These are phyloP conservation scores for Phaeoacremonium minimum DNA, from an alignment of 2,329 filamentous ascomycete genomes.

Conservation along the genomic window DNA sequence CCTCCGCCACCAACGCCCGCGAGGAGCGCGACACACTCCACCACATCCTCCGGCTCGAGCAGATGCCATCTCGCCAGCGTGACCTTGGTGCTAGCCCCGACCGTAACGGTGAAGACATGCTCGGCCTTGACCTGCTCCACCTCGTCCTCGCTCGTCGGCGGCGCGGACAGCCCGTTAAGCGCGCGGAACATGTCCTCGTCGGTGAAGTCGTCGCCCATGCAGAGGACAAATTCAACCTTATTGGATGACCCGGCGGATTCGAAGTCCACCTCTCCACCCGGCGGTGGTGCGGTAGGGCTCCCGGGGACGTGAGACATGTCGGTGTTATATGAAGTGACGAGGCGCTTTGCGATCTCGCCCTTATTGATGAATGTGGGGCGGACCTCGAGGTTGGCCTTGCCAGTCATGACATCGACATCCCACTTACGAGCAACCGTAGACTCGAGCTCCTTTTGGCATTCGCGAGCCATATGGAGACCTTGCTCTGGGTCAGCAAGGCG, in stretches of 20 bases:
- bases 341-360: conserved; percentile 83
- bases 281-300: conserved; percentile 10
- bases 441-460: conserved; percentile 80
- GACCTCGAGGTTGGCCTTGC: conserved; percentile 95
- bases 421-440: conserved; percentile 70
- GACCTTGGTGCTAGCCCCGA: conserved; percentile 87
- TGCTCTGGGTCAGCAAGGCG: conserved; percentile 84
- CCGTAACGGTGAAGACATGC: conserved; percentile 84
- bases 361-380: conserved; percentile 98
- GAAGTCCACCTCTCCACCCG: conserved; percentile 35
- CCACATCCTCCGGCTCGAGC: conserved; percentile 82
- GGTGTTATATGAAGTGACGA: conserved; percentile 69
- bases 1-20: conserved; percentile 34
- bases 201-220: conserved; percentile 91
- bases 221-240: conserved; percentile 83
- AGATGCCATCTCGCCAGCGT: conserved; percentile 89
- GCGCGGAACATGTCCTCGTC: conserved; percentile 97
- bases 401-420: conserved; percentile 94
- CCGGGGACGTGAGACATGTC: conserved; percentile 24
- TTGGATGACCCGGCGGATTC: too few relatives aligned
- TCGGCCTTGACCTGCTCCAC: conserved; percentile 55
- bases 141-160: conserved; percentile 43
- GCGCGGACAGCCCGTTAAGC: conserved; percentile 52
- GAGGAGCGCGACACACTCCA: conserved; percentile 60
- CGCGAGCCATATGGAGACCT: conserved; percentile 71